Base-by-base conservation (phyloP, 441 rosid species). In the Mallotus japonicus region DNA sequence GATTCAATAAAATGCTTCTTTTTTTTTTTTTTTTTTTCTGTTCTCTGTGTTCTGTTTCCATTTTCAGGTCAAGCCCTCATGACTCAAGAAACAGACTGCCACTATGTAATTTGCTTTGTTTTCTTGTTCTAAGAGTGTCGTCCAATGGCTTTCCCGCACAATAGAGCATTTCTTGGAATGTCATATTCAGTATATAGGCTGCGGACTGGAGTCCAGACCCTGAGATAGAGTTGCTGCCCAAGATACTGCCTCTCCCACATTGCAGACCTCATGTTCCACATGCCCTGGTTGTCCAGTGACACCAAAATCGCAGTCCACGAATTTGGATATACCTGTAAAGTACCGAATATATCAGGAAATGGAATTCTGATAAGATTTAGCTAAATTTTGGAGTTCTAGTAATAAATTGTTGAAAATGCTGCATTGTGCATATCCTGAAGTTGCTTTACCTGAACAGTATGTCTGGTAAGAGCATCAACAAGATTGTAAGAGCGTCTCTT, bases 241-340 rank as follows among this genome's bases (percentile, higher is more conserved):
- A 85, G 88, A 76, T 89, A 90, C 37, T 87, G 96, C 76, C 88
- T 85, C 61, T 90, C 96, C 95, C 98, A 90, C 69, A 77, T 71
- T 12, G 98, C 90, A 3, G 98, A 94, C 82, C 96, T 84, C 87
- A 92, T 8, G 73, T 94, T 94, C 98, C 98, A 92, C 97, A 92
- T 92, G 0, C 98, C 98, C 80, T 90, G 92, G 83, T 90, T 94
- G 89, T 92, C 98, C 72, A 92, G 71, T 0, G 98, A 92, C 49
- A 90, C 88, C 74, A 83, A 82, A 65, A 94, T 86, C 4, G 90
- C 54, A 0, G 97, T 90, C 98, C 98, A 94, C 17, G 95, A 87
- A 37, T 86, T 81, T 55, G 96, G 97, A 65, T 89, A 94, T 12
- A 90, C 97, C 98, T 93, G 85, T 80, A 77, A 70, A 28, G 0